Conservation (phyloP, 2,329 filamentous ascomycete species). For the Xylariaceae sp. region DNA sequence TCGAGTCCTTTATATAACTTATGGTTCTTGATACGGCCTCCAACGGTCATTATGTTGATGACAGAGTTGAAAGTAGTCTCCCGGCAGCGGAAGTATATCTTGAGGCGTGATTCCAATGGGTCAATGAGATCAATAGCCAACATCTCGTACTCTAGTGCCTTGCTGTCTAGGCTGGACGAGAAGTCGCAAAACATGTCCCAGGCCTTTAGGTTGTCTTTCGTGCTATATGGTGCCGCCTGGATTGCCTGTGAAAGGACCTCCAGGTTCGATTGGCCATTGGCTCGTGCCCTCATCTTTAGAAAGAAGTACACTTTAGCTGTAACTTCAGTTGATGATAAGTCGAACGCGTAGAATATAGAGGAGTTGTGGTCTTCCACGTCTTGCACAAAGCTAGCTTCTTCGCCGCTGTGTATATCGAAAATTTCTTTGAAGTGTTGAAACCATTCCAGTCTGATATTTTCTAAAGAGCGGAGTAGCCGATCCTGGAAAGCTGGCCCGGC, state of each 20-base stretch:
- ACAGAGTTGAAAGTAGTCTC: constrained; percentile 13
- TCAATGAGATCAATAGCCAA: constrained; percentile 15
- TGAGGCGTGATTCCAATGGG: constrained; percentile 11
- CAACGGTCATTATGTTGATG: constrained; percentile 12
- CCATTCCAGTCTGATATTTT: constrained; percentile 17
- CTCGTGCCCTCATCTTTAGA: constrained; percentile 3
- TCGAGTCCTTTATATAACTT: constrained; percentile 9
- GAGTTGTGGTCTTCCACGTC: constrained; percentile 8
- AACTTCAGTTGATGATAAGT: constrained; percentile 8
- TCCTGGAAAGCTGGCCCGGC: constrained; percentile 14
- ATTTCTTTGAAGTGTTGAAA: constrained; percentile 14
- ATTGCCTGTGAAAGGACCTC: constrained; percentile 15
- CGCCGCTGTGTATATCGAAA: not conserved
- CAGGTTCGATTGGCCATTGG: constrained; percentile 3
- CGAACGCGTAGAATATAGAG: constrained; percentile 18
- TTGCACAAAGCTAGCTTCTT: not conserved
- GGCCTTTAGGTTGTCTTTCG: constrained; percentile 1
- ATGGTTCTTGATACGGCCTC: constrained; percentile 6
- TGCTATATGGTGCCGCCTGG: constrained; percentile 5
- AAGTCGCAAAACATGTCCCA: constrained; percentile 15
- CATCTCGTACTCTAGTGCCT: constrained; percentile 13
- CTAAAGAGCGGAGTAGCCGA: not conserved
- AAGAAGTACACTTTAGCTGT: constrained; percentile 19
- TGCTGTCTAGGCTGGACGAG: not conserved
- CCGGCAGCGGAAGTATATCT: constrained; percentile 13